Evolutionary conservation across 2,329 filamentous ascomycete genomes (phyloP), one percentile per base, ranked within the genome.

Genomic region (Raffaelea deltoideospora): DNA sequence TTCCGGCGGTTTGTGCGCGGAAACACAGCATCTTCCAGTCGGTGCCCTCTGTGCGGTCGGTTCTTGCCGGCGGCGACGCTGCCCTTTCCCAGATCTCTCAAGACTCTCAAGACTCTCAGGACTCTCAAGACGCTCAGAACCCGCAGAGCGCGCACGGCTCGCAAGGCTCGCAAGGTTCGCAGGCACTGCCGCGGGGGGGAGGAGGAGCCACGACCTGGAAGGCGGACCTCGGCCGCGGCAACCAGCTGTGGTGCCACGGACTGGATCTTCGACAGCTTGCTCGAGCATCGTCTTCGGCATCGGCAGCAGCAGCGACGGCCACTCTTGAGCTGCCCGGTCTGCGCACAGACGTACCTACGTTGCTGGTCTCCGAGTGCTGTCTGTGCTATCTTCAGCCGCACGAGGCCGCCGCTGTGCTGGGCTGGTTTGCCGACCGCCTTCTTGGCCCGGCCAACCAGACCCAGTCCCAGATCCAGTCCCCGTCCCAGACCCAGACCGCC

Each of bases 361-460:
- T 98, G 9, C 58, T 98, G 19, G 67, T 98, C 7, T 96, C 88
- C 0, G 90, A 98, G 57, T 96, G 90, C 65, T 98, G 90, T 53
- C 69, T 98, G 23, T 84, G 90, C 53, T 98, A 98, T 51, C 69
- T 98, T 1, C 67, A 77, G 9, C 67, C 76, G 0, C 49, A 66
- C 0, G 68, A 76, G 35, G 79, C 86, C 0, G 63, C 67, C 27
- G 57, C 60, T 2, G 74, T 88, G 5, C 56, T 93, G 18, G 54
- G 62, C 14, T 77, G 73, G 54, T 85, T 88, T 48, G 64, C 67
- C 14, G 56, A 62, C 3, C 59, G 54, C 17, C 68, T 73, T 27
- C 10, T 17, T 10, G 26, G 26, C 4, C 20, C 15, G n/a, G n/a
- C n/a, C n/a, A n/a, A n/a, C n/a, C n/a, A n/a, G n/a, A n/a, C n/a